Evolutionary conservation across 129 eudicot species (phyloP).

Genomic region (Flaveria bidentis): DNA sequence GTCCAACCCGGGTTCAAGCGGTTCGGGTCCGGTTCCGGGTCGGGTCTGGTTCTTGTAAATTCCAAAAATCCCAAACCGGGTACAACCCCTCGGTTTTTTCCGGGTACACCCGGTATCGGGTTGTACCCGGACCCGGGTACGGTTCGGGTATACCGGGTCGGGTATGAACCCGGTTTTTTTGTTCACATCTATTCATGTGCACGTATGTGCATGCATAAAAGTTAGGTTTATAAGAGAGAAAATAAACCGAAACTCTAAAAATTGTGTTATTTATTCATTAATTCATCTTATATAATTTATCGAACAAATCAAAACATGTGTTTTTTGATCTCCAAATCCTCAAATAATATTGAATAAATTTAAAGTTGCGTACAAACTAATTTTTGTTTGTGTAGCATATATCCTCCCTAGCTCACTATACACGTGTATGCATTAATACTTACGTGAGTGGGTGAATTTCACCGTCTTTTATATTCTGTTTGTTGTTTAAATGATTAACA

Average conservation of each 20-base stretch:
- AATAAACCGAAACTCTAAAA: too few species aligned
- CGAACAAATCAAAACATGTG: neutral
- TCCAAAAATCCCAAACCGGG: too few species aligned
- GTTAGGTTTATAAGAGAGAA: neutral
- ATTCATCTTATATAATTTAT: neutral
- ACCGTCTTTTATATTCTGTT: neutral
- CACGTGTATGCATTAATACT: neutral
- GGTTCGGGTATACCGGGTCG: too few species aligned
- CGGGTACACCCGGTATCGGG: too few species aligned
- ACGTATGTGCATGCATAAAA: neutral
- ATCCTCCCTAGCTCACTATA: neutral
- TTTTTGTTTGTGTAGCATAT: neutral
- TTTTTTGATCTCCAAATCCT: neutral
- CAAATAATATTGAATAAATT: neutral
- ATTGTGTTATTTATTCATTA: neutral
- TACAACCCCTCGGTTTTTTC: too few species aligned
- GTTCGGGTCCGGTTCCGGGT: too few species aligned
- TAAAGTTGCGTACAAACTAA: constrained; percentile 6
- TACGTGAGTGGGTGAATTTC: neutral
- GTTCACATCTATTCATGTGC: too few species aligned
- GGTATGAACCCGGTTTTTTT: too few species aligned
- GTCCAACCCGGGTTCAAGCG: too few species aligned
- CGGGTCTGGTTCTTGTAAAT: too few species aligned
- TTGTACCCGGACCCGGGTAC: too few species aligned
- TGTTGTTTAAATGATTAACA: neutral